Evolutionary conservation across 768 basidiomycete genomes (phyloP).

Genomic region (Amanita brunnescens): DNA sequence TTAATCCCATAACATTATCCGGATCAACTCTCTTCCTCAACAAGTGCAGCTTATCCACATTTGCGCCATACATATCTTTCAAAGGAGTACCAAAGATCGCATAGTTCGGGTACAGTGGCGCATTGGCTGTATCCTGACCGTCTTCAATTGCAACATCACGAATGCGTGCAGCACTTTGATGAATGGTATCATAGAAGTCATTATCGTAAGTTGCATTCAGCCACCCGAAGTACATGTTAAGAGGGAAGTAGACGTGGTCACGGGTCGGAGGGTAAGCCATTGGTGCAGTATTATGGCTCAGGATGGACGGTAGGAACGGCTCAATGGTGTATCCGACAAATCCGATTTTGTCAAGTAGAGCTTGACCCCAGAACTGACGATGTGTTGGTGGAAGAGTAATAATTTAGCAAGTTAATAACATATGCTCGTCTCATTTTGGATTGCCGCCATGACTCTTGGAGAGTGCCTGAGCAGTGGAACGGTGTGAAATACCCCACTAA

Average conservation of each 20-base stretch:
- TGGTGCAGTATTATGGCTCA: constrained; percentile 25
- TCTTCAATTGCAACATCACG: constrained; percentile 21
- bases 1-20: constrained; percentile 39
- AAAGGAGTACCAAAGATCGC: constrained; percentile 36
- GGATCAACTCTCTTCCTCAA: constrained; percentile 37
- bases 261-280: constrained; percentile 37
- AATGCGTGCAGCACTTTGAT: constrained; percentile 26
- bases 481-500: constrained; percentile 24
- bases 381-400: neutral
- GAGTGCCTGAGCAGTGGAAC: constrained; percentile 26
- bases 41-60: constrained; percentile 23
- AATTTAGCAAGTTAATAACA: neutral
- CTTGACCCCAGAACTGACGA: neutral
- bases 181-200: constrained; percentile 25
- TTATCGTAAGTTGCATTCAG: constrained; percentile 11
- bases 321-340: constrained; percentile 33
- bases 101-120: constrained; percentile 28
- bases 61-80: constrained; percentile 33
- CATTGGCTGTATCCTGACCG: constrained; percentile 28
- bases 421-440: constrained; percentile 29
- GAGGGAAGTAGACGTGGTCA: constrained; percentile 17
- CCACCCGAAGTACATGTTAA: constrained; percentile 21
- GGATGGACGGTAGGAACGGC: constrained; percentile 32
- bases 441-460: constrained; percentile 20
- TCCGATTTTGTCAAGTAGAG: neutral